Conservation (phyloP, 2,329 filamentous ascomycete species). For the Curvularia verruculosa region DNA sequence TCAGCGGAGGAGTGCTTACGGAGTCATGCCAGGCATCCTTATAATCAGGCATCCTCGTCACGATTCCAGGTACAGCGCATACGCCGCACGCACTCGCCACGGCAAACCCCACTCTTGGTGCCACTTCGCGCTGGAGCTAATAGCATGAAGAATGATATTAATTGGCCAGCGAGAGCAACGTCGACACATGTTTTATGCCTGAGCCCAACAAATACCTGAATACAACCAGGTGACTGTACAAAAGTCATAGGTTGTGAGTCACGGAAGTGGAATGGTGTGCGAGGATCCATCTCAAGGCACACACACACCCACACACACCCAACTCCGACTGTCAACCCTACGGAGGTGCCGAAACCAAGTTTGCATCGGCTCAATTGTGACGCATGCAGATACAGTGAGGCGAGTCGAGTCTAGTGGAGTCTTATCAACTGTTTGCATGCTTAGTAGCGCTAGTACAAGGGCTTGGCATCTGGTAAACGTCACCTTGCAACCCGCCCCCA, state of each 20-base stretch:
- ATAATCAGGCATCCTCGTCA: not conserved
- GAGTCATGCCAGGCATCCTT: not conserved
- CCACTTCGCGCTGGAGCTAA: not conserved
- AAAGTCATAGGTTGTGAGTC: conserved; percentile 1
- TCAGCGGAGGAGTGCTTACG: not conserved
- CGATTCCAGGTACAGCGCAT: not conserved
- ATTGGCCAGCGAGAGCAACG: not conserved
- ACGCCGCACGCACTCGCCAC: not conserved
- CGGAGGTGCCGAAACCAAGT: not conserved
- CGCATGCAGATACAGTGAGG: not conserved
- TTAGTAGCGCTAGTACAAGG: conserved; percentile 14
- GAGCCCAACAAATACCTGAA: not conserved
- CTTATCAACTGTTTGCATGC: conserved; percentile 19
- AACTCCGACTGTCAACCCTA: not conserved
- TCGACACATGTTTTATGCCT: not conserved
- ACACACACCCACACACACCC: no score
- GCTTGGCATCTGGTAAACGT: conserved; percentile 11
- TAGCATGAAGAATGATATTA: not conserved
- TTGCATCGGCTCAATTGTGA: not conserved
- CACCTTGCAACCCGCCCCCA: conserved; percentile 10
- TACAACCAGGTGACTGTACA: not conserved
- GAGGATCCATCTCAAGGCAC: not conserved
- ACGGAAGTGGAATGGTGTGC: not conserved
- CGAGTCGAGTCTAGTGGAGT: not conserved
- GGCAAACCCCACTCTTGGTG: not conserved